These are phyloP conservation scores for Clitopilus hobsonii DNA, from an alignment of 768 basidiomycete genomes.

Conservation along the genomic window DNA sequence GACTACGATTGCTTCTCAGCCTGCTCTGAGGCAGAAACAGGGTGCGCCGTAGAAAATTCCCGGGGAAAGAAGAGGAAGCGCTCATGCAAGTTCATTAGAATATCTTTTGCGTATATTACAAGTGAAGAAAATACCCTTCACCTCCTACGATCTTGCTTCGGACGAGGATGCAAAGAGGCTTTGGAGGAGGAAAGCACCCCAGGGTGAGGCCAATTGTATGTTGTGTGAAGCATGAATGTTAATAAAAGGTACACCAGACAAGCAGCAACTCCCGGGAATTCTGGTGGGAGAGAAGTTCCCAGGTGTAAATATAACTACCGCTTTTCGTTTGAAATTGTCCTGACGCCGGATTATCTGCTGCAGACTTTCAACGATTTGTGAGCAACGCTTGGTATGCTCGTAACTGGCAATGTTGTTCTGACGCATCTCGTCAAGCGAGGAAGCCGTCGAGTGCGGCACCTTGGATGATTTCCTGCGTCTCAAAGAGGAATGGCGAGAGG, in stretches of 20 bases:
- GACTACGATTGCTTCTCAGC: conserved; percentile 85
- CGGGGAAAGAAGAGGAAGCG: no score
- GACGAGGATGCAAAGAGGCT: conserved; percentile 75
- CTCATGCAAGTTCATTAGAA: conserved; percentile 39
- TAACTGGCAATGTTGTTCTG: no score
- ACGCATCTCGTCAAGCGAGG: conserved; percentile 63
- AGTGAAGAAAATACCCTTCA: conserved; percentile 80
- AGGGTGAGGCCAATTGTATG: conserved; percentile 29
- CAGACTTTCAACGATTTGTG: conserved; percentile 77
- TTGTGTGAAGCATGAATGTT: no score
- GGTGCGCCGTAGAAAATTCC: conserved; percentile 37
- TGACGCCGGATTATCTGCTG: neutral
- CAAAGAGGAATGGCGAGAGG: conserved; percentile 66
- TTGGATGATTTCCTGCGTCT: conserved; percentile 68
- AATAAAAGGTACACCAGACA: no score
- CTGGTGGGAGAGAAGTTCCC: conserved; percentile 73
- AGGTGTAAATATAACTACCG: conserved; percentile 51
- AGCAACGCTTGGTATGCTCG: conserved; percentile 20
- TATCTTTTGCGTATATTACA: conserved; percentile 80
- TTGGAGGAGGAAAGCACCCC: conserved; percentile 80
- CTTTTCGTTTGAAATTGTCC: conserved; percentile 5
- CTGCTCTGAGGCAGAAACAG: conserved; percentile 74
- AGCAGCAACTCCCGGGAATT: conserved; percentile 81
- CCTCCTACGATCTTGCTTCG: conserved; percentile 79
- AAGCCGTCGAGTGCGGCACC: conserved; percentile 77